phyloP scores from a whole-genome alignment of 805 yeast species.

The Wickerhamomyces tratensis region DNA sequence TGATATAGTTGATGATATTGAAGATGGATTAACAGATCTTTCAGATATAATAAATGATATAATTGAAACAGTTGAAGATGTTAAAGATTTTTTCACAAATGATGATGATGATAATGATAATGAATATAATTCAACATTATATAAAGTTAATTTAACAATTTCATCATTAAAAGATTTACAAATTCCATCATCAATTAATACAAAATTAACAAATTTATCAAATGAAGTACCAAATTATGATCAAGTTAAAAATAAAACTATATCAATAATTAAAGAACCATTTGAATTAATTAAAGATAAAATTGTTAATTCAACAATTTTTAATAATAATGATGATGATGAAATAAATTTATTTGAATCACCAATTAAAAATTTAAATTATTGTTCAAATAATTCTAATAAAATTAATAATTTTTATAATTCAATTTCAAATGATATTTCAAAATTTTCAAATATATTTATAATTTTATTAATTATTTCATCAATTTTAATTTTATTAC shows the following conservation, averaged over 20 bases:
- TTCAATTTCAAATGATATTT: conserved; percentile 21
- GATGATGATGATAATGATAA: conserved; percentile 22
- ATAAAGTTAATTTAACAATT: conserved; percentile 50
- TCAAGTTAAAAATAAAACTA: conserved; percentile 50
- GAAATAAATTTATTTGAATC: conserved; percentile 38
- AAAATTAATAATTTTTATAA: conserved; percentile 30
- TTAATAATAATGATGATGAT: conserved; percentile 5
- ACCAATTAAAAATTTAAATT: conserved; percentile 17
- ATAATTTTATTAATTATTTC: conserved; percentile 27
- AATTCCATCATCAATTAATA: conserved; percentile 58
- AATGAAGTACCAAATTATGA: conserved; percentile 56
- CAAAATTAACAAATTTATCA: conserved; percentile 40
- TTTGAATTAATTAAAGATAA: conserved; percentile 38
- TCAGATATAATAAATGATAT: conserved; percentile 48
- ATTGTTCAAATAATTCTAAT: conserved; percentile 31
- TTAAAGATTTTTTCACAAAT: conserved; percentile 48
- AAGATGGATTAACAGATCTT: conserved; percentile 55
- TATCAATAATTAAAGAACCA: conserved; percentile 45
- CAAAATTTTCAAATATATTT: conserved; percentile 27
- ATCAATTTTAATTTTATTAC: conserved; percentile 32
- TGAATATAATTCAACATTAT: conserved; percentile 23
- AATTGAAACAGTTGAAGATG: conserved; percentile 36
- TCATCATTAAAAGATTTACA: conserved; percentile 42
- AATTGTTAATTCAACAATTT: conserved; percentile 24
- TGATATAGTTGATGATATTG: conserved; percentile 47